Base-by-base conservation (phyloP, 2,329 filamentous ascomycete species). In the Neonectria punicea region DNA sequence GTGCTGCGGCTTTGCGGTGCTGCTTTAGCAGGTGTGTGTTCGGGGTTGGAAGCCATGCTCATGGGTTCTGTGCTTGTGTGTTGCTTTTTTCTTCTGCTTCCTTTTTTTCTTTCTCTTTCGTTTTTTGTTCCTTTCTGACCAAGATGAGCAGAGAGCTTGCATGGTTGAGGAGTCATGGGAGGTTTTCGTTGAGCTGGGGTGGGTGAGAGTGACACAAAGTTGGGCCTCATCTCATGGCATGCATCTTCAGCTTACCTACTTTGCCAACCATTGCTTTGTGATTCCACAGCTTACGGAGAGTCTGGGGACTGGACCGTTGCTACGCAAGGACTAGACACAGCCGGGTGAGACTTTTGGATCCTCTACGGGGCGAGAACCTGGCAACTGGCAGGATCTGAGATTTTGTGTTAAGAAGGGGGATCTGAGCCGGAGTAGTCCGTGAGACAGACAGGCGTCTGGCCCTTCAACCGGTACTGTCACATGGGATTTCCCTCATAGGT, bases 1-100 rank as follows among this genome's bases (percentile, higher is more conserved):
- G 49, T 20, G n/a, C 5, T 51, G 57, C 58, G 53, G 58, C 51
- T 61, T 53, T 53, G 53, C 36, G 30, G 11, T 34, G 41, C 30
- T 14, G 30, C 18, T 20, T 22, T 47, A 43, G 41, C 16, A 25
- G 43, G 9, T 25, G 25, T 25, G 9, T 22, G 43, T 46, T 46
- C 34, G 34, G 34, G 18, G 18, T 13, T n/a, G 6, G 3, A 18
- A 39, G 57, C 57, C 50, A 51, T 47, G 36, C 16, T 13, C 51
- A 41, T 55, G 43, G 50, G 51, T 34, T 14, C 1, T 8, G 39
- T 20, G 39, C 49, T 16, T 18, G 25, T 25, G 25, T 34, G 28
- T 20, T 51, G n/a, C 4, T 11, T 22, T 36, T 34, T 28, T 11
- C 10, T n/a, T 20, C 18, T 32, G 30, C 8, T 50, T 9, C 13